These are phyloP conservation scores for Cladosporium sp. DNA, from an alignment of 2,329 filamentous ascomycete genomes.

Conservation along the genomic window DNA sequence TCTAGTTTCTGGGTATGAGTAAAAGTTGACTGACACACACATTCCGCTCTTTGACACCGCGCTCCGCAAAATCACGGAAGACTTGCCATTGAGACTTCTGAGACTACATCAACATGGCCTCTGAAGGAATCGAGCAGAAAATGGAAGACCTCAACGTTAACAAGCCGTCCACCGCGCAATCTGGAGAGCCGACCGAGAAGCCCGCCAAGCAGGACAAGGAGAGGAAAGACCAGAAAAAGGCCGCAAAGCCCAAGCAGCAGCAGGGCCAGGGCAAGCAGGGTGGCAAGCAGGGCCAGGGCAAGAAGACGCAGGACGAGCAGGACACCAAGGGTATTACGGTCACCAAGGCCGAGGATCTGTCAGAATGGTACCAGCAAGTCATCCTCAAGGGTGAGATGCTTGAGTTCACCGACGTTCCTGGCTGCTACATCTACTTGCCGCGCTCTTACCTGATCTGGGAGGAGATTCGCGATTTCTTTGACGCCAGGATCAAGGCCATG, in stretches of 20 bases:
- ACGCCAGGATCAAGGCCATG: slow-evolving; percentile 75
- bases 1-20: not conserved
- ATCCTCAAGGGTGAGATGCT: slow-evolving; percentile 96
- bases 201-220: slow-evolving; percentile 33
- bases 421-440: slow-evolving; percentile 88
- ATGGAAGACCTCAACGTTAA: slow-evolving; percentile 26
- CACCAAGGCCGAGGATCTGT: slow-evolving; percentile 80
- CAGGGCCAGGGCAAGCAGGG: slow-evolving; percentile 15
- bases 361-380: slow-evolving; percentile 96
- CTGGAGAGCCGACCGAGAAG: slow-evolving; percentile 25
- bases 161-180: slow-evolving; percentile 15
- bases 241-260: slow-evolving; percentile 21
- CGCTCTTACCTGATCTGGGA: slow-evolving; percentile 66
- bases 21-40: not conserved
- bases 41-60: too few relatives aligned
- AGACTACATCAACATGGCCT: slow-evolving; percentile 14
- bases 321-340: slow-evolving; percentile 83
- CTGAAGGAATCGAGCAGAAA: slow-evolving; percentile 23
- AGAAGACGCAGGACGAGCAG: slow-evolving; percentile 52
- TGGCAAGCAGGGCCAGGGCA: slow-evolving; percentile 21
- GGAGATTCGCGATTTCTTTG: slow-evolving; percentile 56
- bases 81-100: slow-evolving; percentile 2
- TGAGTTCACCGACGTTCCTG: slow-evolving; percentile 97
- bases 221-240: slow-evolving; percentile 30
- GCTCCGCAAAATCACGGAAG: not conserved